Evolutionary conservation across 2,329 filamentous ascomycete species (phyloP), one percentile per base, ranked within the genome.

Genomic region (Tolypocladium inflatum): DNA sequence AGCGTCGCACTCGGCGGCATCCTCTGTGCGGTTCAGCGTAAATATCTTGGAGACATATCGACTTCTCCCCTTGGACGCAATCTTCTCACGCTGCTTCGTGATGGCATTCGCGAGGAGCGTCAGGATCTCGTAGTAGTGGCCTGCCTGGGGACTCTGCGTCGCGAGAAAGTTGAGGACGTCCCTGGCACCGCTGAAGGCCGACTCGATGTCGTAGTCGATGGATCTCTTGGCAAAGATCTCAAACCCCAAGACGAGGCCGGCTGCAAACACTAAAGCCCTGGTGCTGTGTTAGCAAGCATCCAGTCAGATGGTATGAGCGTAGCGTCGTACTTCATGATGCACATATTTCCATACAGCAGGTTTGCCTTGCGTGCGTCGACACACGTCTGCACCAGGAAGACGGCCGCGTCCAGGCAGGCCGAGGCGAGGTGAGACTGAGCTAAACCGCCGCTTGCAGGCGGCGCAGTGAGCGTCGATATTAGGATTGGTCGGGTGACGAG

Each of bases 91-190:
- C 59, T 76, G 74, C 55, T 76, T 70, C 4, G 65, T 62, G 11
- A 81, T 75, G 0, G 78, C 78, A 11, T 74, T 73, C 0, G 74
- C 72, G 5, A 82, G 68, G 2, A 74, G 69, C 0, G 71, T 77
- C 9, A 85, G 69, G 23, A 85, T 85, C 7, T 83, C 79, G 15
- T 76, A 73, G 62, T 85, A 85, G 55, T 84, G 81, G 3, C 74
- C 76, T 3, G 82, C 82, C 60, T 84, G 82, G 0, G 80, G 78
- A 45, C 79, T 82, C 54, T 78, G 74, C 0, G 67, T 66, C 0
- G 78, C 74, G 0, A 85, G 66, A 38, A 74, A 74, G 1, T 70
- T 71, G 1, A 85, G 72, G 1, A 85, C 77, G 21, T 77, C 72
- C 5, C 76, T 73, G 2, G 81, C 77, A 2, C 76, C 74, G 23